These are phyloP conservation scores for Suhomyces kunorum DNA, from an alignment of 1,139 yeast genomes.

Conservation along the genomic window DNA sequence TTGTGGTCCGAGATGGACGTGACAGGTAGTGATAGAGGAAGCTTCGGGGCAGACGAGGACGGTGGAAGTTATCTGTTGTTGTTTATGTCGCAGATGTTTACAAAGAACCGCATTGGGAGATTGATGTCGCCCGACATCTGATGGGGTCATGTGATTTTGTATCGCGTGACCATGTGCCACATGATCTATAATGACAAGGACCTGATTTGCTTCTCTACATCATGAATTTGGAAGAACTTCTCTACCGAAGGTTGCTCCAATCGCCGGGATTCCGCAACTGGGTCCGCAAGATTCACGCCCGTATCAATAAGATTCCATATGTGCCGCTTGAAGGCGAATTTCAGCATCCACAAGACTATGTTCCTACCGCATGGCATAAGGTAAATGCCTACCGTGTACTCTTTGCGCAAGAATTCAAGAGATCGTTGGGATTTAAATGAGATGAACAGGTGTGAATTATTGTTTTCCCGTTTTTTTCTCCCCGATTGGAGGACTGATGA, in stretches of 20 bases:
- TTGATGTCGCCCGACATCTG: conserved; percentile 8
- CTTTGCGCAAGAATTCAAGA: conserved; percentile 64
- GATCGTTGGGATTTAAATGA: conserved; percentile 44
- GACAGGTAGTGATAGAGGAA: background rate
- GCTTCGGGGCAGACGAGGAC: conserved; percentile 4
- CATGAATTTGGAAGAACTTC: conserved; percentile 44
- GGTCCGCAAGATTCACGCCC: conserved; percentile 65
- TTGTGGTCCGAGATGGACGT: background rate
- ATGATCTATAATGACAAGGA: background rate
- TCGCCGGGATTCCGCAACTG: conserved; percentile 68
- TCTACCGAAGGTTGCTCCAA: conserved; percentile 43
- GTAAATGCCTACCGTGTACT: conserved; percentile 62
- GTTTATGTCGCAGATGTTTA: conserved; percentile 14
- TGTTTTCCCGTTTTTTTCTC: too few relatives aligned
- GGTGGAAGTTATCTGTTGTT: conserved; percentile 9
- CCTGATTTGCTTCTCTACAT: conserved; percentile 3
- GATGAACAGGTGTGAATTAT: too few relatives aligned
- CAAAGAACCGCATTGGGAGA: conserved; percentile 10
- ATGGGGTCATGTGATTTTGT: background rate
- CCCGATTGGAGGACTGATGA: too few relatives aligned
- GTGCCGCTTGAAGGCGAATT: conserved; percentile 21
- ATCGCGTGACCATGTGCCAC: background rate
- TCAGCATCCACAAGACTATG: conserved; percentile 29
- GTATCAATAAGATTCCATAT: conserved; percentile 61
- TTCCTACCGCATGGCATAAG: conserved; percentile 57